A percentile compares a stretch with the other conserved stretches of the same genome.
These are phyloP conservation scores for Avena sativa DNA, from an alignment of 176 grass and related monocot species.

Conservation along the genomic window DNA sequence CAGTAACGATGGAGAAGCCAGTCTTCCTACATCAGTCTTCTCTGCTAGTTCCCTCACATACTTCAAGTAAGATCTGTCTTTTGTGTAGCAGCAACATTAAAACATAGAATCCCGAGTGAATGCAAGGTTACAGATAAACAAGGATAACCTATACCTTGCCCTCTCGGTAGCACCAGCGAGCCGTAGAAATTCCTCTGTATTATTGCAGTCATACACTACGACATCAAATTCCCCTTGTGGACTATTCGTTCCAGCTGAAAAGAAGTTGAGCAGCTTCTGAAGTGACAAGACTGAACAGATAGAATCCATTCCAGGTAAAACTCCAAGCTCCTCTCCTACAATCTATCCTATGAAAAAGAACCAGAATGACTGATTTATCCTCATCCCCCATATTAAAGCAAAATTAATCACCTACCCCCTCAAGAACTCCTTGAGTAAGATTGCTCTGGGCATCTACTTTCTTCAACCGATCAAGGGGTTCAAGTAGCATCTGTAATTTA, in stretches of 20 bases:
- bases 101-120: conserved; percentile 10
- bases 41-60: conserved; percentile 74
- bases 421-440: conserved; percentile 90
- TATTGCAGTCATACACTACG: conserved; percentile 82
- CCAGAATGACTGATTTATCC: conserved; percentile 42
- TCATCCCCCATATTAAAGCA: neutral
- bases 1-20: conserved; percentile 80
- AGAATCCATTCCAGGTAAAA: conserved; percentile 86
- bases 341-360: conserved; percentile 72
- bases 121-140: conserved; percentile 22
- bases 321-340: conserved; percentile 91
- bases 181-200: conserved; percentile 74
- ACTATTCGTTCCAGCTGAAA: conserved; percentile 60
- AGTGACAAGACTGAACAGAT: conserved; percentile 71
- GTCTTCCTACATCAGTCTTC: conserved; percentile 94
- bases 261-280: conserved; percentile 78
- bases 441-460: conserved; percentile 80
- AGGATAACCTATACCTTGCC: conserved; percentile 62
- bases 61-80: conserved; percentile 86
- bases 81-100: conserved; percentile 37
- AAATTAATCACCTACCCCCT: conserved; percentile 63
- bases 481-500: conserved; percentile 75
- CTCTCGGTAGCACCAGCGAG: conserved; percentile 80
- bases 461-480: conserved; percentile 83
- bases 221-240: conserved; percentile 74